These are phyloP conservation scores for Geotrichum candidum DNA, from an alignment of 1,139 yeast species.

Conservation along the genomic window DNA sequence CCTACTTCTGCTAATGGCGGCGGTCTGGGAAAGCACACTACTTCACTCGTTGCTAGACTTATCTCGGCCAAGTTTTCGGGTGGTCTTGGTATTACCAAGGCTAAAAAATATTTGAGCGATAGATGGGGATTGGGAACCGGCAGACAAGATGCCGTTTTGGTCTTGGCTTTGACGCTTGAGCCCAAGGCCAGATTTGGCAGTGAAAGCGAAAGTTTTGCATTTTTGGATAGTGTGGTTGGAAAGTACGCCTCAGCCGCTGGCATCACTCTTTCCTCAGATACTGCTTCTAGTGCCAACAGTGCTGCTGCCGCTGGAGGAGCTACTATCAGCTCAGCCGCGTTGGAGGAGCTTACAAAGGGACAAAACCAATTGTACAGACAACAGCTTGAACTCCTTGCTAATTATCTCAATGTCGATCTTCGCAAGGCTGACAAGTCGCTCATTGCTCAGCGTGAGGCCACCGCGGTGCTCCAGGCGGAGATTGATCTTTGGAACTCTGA, in stretches of 20 bases:
- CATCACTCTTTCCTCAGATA: conserved; percentile 63
- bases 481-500: conserved; percentile 90
- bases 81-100: conserved; percentile 87
- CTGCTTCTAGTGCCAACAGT: conserved; percentile 43
- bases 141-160: conserved; percentile 78
- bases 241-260: conserved; percentile 84
- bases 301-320: conserved; percentile 68
- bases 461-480: conserved; percentile 76
- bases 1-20: conserved; percentile 42
- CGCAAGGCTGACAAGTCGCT: conserved; percentile 84
- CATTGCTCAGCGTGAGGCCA: conserved; percentile 83
- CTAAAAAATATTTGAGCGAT: conserved; percentile 83
- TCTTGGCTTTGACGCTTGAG: conserved; percentile 82
- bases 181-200: conserved; percentile 82
- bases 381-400: conserved; percentile 90
- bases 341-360: conserved; percentile 88
- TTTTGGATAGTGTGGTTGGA: conserved; percentile 72
- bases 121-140: conserved; percentile 91
- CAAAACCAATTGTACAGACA: conserved; percentile 64
- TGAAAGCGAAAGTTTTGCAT: conserved; percentile 69
- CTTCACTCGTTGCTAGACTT: conserved; percentile 81
- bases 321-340: conserved; percentile 90
- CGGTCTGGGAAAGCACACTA: conserved; percentile 84
- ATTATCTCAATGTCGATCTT: conserved; percentile 87
- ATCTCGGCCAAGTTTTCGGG: conserved; percentile 99